phyloP scores from a whole-genome alignment of 805 yeast species.

The Yarrowia divulgata region DNA sequence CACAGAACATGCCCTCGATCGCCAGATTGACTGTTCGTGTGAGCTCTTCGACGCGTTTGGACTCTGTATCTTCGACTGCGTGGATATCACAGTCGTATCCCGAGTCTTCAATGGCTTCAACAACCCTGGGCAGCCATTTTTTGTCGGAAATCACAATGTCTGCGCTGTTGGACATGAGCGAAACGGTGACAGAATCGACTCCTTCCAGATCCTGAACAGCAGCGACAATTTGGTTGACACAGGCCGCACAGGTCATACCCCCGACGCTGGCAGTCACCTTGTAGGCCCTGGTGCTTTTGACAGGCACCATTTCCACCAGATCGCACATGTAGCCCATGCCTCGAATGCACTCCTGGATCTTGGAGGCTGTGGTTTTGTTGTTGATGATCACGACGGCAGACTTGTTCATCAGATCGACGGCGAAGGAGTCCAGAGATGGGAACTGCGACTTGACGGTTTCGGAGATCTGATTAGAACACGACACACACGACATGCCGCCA shows the following conservation, averaged over 20 bases:
- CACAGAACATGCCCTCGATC: conserved; percentile 73
- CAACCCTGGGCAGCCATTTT: conserved; percentile 53
- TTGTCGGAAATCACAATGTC: conserved; percentile 59
- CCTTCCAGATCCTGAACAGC: conserved; percentile 57
- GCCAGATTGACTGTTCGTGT: conserved; percentile 65
- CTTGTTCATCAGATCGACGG: conserved; percentile 61
- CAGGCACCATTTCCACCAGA: conserved; percentile 66
- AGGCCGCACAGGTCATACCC: conserved; percentile 79
- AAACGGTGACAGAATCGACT: conserved; percentile 62
- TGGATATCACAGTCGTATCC: conserved; percentile 68
- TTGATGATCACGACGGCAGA: conserved; percentile 62
- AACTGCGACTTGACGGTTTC: conserved; percentile 51
- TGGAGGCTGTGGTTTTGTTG: conserved; percentile 58
- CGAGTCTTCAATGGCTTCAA: conserved; percentile 64
- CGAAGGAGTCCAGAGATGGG: conserved; percentile 52
- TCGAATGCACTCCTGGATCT: conserved; percentile 57
- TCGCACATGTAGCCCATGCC: conserved; percentile 60
- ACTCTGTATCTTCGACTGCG: conserved; percentile 55
- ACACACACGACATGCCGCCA: conserved; percentile 74
- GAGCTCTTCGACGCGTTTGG: conserved; percentile 57
- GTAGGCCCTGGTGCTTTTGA: conserved; percentile 55
- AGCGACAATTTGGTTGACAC: conserved; percentile 63
- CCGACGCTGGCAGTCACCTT: conserved; percentile 68
- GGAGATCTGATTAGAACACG: conserved; percentile 62
- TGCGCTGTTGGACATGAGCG: conserved; percentile 67